A percentile compares a stretch with the other conserved stretches of the same genome.
Conservation (phyloP, 306 rosid species). For the Vachellia pachyceras region DNA sequence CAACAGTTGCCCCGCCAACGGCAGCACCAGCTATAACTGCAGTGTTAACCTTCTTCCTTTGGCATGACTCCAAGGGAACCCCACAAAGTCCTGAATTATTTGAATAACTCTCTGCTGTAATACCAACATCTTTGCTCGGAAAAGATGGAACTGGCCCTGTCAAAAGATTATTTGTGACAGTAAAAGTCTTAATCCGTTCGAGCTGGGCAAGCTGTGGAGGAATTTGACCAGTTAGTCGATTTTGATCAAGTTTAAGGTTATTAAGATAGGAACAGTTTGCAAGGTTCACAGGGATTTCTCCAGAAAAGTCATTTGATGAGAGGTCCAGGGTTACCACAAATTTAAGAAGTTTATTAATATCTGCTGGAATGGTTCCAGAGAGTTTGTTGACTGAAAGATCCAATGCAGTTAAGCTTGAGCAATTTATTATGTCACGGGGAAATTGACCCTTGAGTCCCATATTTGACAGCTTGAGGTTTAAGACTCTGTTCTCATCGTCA, state of each 20-base stretch:
- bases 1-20: slow-evolving; percentile 68
- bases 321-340: slow-evolving; percentile 67
- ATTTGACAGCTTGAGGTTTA: slow-evolving; percentile 67
- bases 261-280: slow-evolving; percentile 65
- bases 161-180: slow-evolving; percentile 64
- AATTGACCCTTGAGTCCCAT: slow-evolving; percentile 86
- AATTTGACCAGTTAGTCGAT: slow-evolving; percentile 69
- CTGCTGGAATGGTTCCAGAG: slow-evolving; percentile 53
- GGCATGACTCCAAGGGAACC: slow-evolving; percentile 37
- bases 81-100: slow-evolving; percentile 83
- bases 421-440: slow-evolving; percentile 63
- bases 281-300: slow-evolving; percentile 58
- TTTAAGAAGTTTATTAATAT: slow-evolving; percentile 25
- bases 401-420: slow-evolving; percentile 80
- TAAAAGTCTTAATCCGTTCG: slow-evolving; percentile 54
- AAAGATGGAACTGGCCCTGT: slow-evolving; percentile 66
- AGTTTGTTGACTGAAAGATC: slow-evolving; percentile 77
- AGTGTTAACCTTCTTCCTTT: slow-evolving; percentile 42
- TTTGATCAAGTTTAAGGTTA: slow-evolving; percentile 70
- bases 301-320: slow-evolving; percentile 68
- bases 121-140: accelerated
- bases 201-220: slow-evolving; percentile 60
- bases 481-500: slow-evolving; percentile 75
- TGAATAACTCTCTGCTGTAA: slow-evolving; percentile 39
- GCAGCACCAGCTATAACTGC: slow-evolving; percentile 80